phyloP scores from a whole-genome alignment of 2,329 filamentous ascomycete species.

The Cytospora piceicola region DNA sequence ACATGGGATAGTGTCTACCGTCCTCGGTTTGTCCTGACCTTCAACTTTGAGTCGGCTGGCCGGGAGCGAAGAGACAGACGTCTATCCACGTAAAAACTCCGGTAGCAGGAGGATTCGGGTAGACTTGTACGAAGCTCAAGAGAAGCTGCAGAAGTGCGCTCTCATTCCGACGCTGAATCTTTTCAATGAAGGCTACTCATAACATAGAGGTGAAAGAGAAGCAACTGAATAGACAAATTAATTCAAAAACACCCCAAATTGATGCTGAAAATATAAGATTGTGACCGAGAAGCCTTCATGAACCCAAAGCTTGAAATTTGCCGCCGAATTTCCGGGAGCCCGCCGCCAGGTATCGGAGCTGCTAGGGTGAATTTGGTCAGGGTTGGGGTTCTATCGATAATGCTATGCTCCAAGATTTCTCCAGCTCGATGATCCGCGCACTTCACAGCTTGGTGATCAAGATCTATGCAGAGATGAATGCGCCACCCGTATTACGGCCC shows the following conservation, averaged over 20 bases:
- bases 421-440: conserved; percentile 21
- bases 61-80: not conserved
- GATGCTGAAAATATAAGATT: not conserved
- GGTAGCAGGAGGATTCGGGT: not conserved
- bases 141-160: not conserved
- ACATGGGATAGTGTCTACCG: not conserved
- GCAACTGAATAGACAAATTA: not conserved
- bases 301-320: not conserved
- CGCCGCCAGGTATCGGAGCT: not conserved
- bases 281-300: not conserved
- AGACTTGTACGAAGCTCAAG: not conserved
- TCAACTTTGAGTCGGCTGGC: not conserved
- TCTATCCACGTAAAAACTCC: not conserved
- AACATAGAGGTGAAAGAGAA: not conserved
- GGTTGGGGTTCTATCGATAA: conserved; percentile 28
- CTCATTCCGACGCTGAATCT: not conserved
- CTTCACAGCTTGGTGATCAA: conserved; percentile 17
- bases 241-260: not conserved
- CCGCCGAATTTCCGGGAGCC: not conserved
- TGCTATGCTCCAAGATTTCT: conserved; percentile 25
- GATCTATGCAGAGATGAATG: conserved; percentile 39
- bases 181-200: not conserved
- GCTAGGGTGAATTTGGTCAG: not conserved
- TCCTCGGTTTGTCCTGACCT: not conserved
- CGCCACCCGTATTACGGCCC: conserved; percentile 43